Evolutionary conservation across 2,329 filamentous ascomycete genomes (phyloP), one percentile per base, ranked within the genome.

Genomic region (Pyrenophora seminiperda): DNA sequence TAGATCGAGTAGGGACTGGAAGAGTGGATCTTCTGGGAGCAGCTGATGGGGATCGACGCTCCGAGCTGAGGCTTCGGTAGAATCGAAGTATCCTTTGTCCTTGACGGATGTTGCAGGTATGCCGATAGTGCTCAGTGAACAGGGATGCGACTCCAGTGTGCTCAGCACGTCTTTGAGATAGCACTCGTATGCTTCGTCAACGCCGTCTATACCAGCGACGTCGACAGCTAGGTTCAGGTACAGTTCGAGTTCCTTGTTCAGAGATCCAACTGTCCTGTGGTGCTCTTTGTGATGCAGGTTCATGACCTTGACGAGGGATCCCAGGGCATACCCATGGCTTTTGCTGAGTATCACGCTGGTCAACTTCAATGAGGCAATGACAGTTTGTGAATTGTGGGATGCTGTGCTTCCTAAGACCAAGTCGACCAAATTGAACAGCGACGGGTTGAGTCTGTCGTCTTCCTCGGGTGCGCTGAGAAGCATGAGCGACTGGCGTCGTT

Each of bases 351-450:
- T 90, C 9, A 91, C 86, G 3, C 91, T 93, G 13, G 96, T 82
- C 5, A 99, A 80, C 61, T 93, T 91, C 37, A 99, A 79, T 0
- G 93, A 96, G 9, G 95, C 90, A 56, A 90, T 86, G 13, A 96
- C 88, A 1, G 94, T 97, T 68, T 97, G 92, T 43, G 89, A 83
- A 64, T 94, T 97, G 36, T 83, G 81, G 0, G 94, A 97, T 50
- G 86, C 83, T 19, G 97, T 78, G 65, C 92, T 96, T 29, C 91
- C 89, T 2, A 95, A 80, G 22, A 96, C 87, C 10, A 99, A 81
- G 74, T 99, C 94, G 18, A 95, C 90, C 7, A 99, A 78, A 67
- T 95, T 97, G 77, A 97, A 99, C 0, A 99, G 79, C 11, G 91
- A 83, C 0, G 94, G 94, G 1, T 92, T 94, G 7, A 89, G 82